Conservation (phyloP, 2,329 filamentous ascomycete genomes). For the Fragosphaeria purpurea region DNA sequence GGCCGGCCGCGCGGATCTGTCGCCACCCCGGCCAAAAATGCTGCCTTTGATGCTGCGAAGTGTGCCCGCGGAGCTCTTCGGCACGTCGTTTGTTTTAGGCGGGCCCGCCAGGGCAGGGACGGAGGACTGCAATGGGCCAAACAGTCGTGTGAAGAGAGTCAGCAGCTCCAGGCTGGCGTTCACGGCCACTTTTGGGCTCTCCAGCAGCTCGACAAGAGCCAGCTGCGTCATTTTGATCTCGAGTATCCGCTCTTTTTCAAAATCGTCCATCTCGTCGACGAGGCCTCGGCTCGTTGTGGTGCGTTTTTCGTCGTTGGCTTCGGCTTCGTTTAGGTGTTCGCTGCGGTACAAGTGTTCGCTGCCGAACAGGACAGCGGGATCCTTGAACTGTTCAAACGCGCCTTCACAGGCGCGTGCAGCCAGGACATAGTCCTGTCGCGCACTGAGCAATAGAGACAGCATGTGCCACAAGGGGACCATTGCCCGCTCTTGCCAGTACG, state of each 20-base stretch:
- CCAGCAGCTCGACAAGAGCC: conserved; percentile 68
- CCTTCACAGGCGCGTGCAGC: conserved; percentile 79
- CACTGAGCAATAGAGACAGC: conserved; percentile 73
- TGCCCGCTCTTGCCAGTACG: conserved; percentile 52
- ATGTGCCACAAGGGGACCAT: conserved; percentile 85
- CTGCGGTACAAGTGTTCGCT: conserved; percentile 50
- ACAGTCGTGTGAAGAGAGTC: conserved; percentile 70
- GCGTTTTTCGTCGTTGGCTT: conserved; percentile 24
- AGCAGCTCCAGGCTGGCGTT: conserved; percentile 82
- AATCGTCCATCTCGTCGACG: conserved; percentile 70
- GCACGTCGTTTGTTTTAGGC: conserved; percentile 40
- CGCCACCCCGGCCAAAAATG: conserved; percentile 60
- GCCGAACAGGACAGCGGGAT: conserved; percentile 60
- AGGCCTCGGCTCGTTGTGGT: conserved; percentile 33
- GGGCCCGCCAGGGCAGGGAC: conserved; percentile 17
- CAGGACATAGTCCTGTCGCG: conserved; percentile 72
- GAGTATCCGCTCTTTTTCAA: conserved; percentile 79
- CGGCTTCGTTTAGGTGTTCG: conserved; percentile 54
- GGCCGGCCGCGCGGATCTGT: conserved; percentile 32
- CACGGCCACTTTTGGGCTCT: conserved; percentile 76
- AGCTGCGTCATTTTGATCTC: conserved; percentile 95
- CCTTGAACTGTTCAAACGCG: conserved; percentile 80
- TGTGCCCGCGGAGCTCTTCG: conserved; percentile 62
- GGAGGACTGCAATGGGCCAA: conserved; percentile 48
- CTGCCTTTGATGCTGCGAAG: conserved; percentile 61